Conservation (phyloP, 2,329 filamentous ascomycete species). For the Monosporascus sp. region DNA sequence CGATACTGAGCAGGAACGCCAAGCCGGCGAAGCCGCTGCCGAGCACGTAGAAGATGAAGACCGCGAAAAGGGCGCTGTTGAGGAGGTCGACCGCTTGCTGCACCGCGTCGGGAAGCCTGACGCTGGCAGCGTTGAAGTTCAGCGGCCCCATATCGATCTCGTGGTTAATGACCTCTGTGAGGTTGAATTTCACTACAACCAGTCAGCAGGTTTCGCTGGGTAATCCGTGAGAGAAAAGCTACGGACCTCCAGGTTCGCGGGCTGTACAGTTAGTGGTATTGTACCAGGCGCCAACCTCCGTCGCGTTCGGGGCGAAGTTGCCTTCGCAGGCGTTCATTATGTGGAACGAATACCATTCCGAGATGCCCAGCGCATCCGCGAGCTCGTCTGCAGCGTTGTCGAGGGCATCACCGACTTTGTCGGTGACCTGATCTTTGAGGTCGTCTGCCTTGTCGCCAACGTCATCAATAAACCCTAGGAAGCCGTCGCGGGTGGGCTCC, state of each 20-base stretch:
- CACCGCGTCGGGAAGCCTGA: slow-evolving; percentile 41
- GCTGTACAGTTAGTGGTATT: slow-evolving; percentile 43
- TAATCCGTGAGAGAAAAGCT: background rate
- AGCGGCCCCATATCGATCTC: slow-evolving; percentile 42
- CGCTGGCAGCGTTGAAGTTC: slow-evolving; percentile 37
- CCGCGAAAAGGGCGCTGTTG: slow-evolving; percentile 42
- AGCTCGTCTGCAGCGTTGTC: slow-evolving; percentile 36
- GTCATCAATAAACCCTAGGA: slow-evolving; percentile 8
- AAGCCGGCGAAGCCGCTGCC: slow-evolving; percentile 38
- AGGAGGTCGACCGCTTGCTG: slow-evolving; percentile 44
- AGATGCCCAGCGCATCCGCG: slow-evolving; percentile 39
- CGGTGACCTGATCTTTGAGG: slow-evolving; percentile 30
- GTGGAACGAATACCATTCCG: slow-evolving; percentile 49
- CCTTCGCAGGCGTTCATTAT: slow-evolving; percentile 44
- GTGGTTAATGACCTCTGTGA: slow-evolving; percentile 41
- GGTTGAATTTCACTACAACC: slow-evolving; percentile 35
- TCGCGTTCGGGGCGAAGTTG: slow-evolving; percentile 39
- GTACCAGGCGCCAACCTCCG: slow-evolving; percentile 29
- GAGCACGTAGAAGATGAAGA: slow-evolving; percentile 46
- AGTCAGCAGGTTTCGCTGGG: slow-evolving; percentile 2
- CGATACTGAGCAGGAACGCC: slow-evolving; percentile 35
- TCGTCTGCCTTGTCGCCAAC: slow-evolving; percentile 17
- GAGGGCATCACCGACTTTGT: slow-evolving; percentile 34
- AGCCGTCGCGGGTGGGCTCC: slow-evolving; percentile 17
- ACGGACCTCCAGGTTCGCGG: slow-evolving; percentile 34